phyloP scores from a whole-genome alignment of 2,329 filamentous ascomycete genomes.

The Arthroderma uncinatum region DNA sequence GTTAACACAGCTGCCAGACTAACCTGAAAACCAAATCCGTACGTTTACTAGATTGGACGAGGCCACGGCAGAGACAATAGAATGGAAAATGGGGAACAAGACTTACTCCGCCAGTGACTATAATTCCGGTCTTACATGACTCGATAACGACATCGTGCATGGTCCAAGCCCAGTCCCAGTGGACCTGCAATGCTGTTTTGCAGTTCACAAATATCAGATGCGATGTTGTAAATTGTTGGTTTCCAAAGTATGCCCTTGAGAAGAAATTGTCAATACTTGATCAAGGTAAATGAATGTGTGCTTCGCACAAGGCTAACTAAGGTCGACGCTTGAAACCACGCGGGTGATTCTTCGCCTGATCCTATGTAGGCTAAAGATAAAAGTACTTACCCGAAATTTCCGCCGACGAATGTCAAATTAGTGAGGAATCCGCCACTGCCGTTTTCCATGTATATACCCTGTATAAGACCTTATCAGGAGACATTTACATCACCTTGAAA shows the following conservation, averaged over 20 bases:
- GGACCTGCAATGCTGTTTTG: conserved; percentile 43
- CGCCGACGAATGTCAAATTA: conserved; percentile 50
- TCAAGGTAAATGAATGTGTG: conserved; percentile 28
- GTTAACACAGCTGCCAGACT: not conserved
- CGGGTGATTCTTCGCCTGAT: not conserved
- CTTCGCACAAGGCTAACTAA: too few relatives aligned
- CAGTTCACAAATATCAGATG: conserved; percentile 43
- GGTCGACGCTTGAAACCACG: too few relatives aligned
- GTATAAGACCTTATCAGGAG: not conserved
- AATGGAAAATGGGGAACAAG: too few relatives aligned
- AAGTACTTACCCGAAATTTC: conserved; percentile 39
- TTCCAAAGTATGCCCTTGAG: conserved; percentile 34
- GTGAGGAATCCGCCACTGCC: conserved; percentile 48
- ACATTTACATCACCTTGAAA: not conserved
- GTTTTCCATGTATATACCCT: conserved; percentile 23
- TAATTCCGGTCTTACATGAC: conserved; percentile 41
- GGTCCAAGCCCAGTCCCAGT: conserved; percentile 51
- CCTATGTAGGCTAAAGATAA: not conserved
- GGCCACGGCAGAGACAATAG: not conserved
- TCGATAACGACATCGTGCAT: conserved; percentile 41
- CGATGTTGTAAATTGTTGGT: conserved; percentile 51
- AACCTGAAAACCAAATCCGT: too few relatives aligned
- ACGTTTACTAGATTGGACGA: too few relatives aligned
- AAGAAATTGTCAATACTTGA: not conserved
- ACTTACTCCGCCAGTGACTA: conserved; percentile 30